Evolutionary conservation across 495 filamentous ascomycete genomes (phyloP).

Genomic region (Talaromyces stipitatus): DNA sequence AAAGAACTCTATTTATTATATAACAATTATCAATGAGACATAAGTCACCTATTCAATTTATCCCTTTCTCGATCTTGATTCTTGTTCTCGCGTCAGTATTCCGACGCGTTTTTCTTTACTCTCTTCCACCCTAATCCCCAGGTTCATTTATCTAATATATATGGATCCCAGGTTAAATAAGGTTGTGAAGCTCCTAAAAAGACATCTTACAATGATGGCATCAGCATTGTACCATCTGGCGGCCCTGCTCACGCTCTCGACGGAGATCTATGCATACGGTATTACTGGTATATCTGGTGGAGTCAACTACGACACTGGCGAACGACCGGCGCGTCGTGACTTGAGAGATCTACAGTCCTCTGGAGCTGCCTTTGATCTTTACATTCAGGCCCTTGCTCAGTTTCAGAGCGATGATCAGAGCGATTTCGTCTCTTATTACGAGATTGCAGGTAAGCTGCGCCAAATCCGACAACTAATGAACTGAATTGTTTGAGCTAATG

Average conservation of each 20-base stretch:
- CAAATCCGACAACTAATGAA: not conserved
- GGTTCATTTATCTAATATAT: no score
- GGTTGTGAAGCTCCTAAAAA: no score
- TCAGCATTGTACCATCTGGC: not conserved
- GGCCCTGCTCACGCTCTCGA: not conserved
- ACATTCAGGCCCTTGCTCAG: constrained; percentile 18
- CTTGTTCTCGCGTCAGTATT: not conserved
- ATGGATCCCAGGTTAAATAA: no score
- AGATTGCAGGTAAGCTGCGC: constrained; percentile 13
- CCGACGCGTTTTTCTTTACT: not conserved
- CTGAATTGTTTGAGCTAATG: not conserved
- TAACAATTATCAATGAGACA: no score
- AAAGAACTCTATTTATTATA: not conserved
- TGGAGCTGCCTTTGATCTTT: constrained; percentile 24
- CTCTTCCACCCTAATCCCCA: no score
- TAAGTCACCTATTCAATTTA: no score
- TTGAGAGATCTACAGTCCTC: constrained; percentile 14
- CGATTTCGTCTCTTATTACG: constrained; percentile 16
- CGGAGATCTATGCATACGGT: constrained; percentile 5
- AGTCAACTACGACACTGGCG: constrained; percentile 13
- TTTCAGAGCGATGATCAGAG: constrained; percentile 17
- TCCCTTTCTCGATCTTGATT: no score
- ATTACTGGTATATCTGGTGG: constrained; percentile 15
- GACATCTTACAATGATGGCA: constrained; percentile 1
- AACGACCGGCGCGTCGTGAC: constrained; percentile 18